Evolutionary conservation across 768 basidiomycete genomes (phyloP), one percentile per base, ranked within the genome.

Genomic region (Xerocomellus amylosporus): DNA sequence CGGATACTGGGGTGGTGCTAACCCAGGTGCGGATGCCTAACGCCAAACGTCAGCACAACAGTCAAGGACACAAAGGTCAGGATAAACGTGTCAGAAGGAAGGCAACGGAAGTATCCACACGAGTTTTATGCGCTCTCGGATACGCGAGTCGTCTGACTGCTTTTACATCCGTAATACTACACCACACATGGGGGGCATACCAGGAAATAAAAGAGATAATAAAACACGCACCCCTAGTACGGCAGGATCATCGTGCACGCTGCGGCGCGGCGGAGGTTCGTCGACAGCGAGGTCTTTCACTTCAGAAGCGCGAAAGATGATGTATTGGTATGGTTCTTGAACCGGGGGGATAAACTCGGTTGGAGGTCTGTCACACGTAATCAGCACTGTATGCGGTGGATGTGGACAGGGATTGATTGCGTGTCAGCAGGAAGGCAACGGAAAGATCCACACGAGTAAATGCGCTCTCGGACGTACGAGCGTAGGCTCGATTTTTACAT

Each of bases 201-300:
- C 13, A 36, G 20, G 4, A 54, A 31, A 37, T 7, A 3, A 39
- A 26, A 52, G 14, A 45, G 17, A 31, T 39, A n/a, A 50, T 47
- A 51, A 57, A 34, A 72, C 44, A 79, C 85, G 73, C 67, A 88
- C 89, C 61, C 87, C 88, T 45, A 93, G 76, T 15, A 93, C 87
- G 8, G 90, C 90, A 7, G 90, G 91, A 70, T 93, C 90, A 64
- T 90, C 87, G 55, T 87, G 87, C 15, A 91, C 84, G 62, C 80
- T 89, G 46, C 84, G 77, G 36, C 77, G 73, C 0, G 79, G 74
- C 30, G 74, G 56, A 2, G 81, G 79, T 55, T 90, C 87, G 62
- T 93, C 90, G 14, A 93, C 89, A 26, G 87, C 79, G n/a, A 93
- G 78, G 65, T 93, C 90, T 64, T 93, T 92, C 57, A 93, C 90